Conservation (phyloP, 163 green algal genomes). For the Chloromonas sp. region DNA sequence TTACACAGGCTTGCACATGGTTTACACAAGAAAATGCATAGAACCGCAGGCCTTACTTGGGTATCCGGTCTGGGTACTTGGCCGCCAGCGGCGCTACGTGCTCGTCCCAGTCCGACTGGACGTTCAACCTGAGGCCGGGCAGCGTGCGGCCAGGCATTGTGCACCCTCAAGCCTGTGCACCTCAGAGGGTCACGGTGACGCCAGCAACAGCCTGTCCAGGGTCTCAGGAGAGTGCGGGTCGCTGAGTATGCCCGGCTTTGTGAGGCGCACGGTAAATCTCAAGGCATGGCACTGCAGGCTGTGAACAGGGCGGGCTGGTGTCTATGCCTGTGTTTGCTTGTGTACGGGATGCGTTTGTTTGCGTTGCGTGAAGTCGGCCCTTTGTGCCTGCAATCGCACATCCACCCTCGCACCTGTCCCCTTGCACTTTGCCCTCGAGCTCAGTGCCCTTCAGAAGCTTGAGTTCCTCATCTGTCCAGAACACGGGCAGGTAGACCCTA, state of each 20-base stretch:
- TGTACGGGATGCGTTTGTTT: background rate
- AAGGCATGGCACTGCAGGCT: background rate
- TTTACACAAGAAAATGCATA: background rate
- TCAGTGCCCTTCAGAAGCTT: slow-evolving; percentile 55
- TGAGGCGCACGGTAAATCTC: background rate
- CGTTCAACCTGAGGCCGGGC: background rate
- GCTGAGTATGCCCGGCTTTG: too few species aligned
- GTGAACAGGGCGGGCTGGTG: background rate
- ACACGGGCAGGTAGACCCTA: slow-evolving; percentile 73
- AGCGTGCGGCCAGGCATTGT: background rate
- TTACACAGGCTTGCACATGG: slow-evolving; percentile 15
- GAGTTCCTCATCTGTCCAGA: slow-evolving; percentile 64
- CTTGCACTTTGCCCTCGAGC: slow-evolving; percentile 26
- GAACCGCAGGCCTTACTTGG: background rate
- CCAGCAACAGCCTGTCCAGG: too few species aligned
- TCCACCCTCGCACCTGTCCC: slow-evolving; percentile 42
- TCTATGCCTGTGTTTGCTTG: background rate
- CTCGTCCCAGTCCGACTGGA: slow-evolving; percentile 17
- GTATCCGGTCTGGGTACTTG: slow-evolving; percentile 3
- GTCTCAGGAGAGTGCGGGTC: too few species aligned
- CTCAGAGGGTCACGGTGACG: too few species aligned
- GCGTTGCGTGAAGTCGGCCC: background rate
- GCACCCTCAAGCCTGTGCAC: background rate
- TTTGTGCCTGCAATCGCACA: background rate
- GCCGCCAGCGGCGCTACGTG: slow-evolving; percentile 19